Evolutionary conservation across 106 monocot genomes (phyloP).

Genomic region (Allium fistulosum): DNA sequence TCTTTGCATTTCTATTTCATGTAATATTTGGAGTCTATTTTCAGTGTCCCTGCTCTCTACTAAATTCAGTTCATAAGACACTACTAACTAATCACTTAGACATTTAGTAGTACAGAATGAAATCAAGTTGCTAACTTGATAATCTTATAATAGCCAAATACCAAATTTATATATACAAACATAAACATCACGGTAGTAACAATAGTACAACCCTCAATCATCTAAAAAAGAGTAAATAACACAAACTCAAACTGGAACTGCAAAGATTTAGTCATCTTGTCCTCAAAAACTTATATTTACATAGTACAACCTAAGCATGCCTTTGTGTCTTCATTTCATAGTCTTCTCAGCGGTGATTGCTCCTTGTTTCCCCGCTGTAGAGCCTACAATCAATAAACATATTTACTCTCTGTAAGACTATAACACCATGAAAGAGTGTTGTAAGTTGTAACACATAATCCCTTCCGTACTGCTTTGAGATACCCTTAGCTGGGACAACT

Average conservation of each 20-base stretch:
- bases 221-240: background rate
- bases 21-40: too few species aligned
- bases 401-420: background rate
- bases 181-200: background rate
- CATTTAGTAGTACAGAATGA: background rate
- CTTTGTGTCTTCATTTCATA: background rate
- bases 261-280: background rate
- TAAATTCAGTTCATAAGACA: too few species aligned
- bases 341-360: conserved; percentile 45
- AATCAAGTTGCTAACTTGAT: background rate
- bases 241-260: background rate
- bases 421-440: background rate
- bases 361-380: conserved; percentile 72
- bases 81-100: too few species aligned
- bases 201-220: background rate
- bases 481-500: background rate
- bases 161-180: background rate
- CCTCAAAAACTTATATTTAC: background rate
- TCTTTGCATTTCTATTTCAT: too few species aligned
- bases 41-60: too few species aligned
- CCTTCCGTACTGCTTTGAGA: background rate
- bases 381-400: conserved; percentile 32
- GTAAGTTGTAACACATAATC: background rate
- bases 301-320: background rate
- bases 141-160: background rate